Percentiles rank a stretch among this genome's conserved stretches.
Evolutionary conservation across 441 rosid genomes (phyloP).

Genomic region (Brassica balearica): DNA sequence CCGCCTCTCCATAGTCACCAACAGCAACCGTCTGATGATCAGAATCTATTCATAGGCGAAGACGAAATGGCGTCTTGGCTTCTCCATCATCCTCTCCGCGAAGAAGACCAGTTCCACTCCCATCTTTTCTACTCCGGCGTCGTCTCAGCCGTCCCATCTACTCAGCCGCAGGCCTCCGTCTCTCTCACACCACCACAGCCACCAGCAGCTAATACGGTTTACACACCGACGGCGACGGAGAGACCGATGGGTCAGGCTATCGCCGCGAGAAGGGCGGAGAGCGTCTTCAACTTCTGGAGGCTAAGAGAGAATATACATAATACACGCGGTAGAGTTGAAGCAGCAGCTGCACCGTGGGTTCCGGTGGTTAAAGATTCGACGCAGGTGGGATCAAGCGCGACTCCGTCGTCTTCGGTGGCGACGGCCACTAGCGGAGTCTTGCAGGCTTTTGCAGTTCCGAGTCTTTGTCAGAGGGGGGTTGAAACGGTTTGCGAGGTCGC

Average conservation of each 20-base stretch:
- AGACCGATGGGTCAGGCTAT: neutral
- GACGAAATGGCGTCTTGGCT: slow-evolving; percentile 92
- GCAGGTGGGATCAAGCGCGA: slow-evolving; percentile 26
- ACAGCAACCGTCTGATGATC: slow-evolving; percentile 46
- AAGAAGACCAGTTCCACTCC: neutral
- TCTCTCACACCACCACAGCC: slow-evolving; percentile 10
- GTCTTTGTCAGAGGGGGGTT: slow-evolving; percentile 4
- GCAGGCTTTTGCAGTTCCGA: slow-evolving; percentile 14
- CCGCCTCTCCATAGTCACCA: slow-evolving; percentile 26
- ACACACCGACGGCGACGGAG: neutral
- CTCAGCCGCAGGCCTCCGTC: neutral
- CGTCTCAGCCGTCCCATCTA: neutral
- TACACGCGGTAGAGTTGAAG: slow-evolving; percentile 11
- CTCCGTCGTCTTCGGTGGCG: slow-evolving; percentile 17
- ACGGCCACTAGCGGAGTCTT: slow-evolving; percentile 6
- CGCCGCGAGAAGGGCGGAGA: neutral
- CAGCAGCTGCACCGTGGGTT: slow-evolving; percentile 10
- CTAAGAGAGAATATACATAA: neutral
- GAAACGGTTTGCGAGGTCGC: neutral
- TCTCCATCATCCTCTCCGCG: slow-evolving; percentile 54
- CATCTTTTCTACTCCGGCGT: neutral
- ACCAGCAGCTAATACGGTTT: neutral
- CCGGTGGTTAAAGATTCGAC: slow-evolving; percentile 2
- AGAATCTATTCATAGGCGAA: slow-evolving; percentile 66
- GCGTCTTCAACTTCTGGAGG: slow-evolving; percentile 26